Conservation (phyloP, 768 basidiomycete genomes). For the Suillus luteus region DNA sequence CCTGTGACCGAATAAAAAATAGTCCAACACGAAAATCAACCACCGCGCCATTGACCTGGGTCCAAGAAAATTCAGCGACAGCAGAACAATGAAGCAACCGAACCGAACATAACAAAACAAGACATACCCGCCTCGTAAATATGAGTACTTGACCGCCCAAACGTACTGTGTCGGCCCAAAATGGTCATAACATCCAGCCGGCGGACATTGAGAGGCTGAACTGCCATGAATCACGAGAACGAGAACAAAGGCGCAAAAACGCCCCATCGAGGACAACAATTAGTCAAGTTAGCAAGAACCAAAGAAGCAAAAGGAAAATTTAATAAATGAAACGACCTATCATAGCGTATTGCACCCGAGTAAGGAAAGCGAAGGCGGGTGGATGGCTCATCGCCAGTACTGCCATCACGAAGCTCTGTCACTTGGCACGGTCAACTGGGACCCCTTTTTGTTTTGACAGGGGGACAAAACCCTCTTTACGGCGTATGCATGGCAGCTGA, state of each 20-base stretch:
- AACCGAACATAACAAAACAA: neutral
- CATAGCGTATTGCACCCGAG: neutral
- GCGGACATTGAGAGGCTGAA: constrained; percentile 4
- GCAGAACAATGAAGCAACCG: neutral
- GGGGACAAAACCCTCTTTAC: neutral
- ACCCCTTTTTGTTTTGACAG: neutral
- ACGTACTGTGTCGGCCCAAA: neutral
- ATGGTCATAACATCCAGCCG: neutral
- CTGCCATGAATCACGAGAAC: constrained; percentile 1
- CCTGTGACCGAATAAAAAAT: neutral
- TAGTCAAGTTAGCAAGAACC: constrained; percentile 4
- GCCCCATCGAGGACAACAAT: constrained; percentile 8
- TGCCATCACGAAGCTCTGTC: constrained; percentile 3
- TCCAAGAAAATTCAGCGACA: neutral
- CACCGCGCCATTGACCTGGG: neutral
- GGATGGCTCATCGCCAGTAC: neutral
- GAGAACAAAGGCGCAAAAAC: constrained; percentile 7
- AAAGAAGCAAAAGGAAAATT: constrained; percentile 1
- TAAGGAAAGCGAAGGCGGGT: constrained; percentile 6
- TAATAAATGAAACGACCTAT: neutral
- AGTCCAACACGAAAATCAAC: neutral
- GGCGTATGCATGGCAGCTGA: constrained; percentile 2
- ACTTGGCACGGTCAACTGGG: neutral
- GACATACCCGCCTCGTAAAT: constrained; percentile 1
- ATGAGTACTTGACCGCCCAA: neutral